These are phyloP conservation scores for Aaosphaeria pasadenensis DNA, from an alignment of 2,329 filamentous ascomycete genomes.

Conservation along the genomic window DNA sequence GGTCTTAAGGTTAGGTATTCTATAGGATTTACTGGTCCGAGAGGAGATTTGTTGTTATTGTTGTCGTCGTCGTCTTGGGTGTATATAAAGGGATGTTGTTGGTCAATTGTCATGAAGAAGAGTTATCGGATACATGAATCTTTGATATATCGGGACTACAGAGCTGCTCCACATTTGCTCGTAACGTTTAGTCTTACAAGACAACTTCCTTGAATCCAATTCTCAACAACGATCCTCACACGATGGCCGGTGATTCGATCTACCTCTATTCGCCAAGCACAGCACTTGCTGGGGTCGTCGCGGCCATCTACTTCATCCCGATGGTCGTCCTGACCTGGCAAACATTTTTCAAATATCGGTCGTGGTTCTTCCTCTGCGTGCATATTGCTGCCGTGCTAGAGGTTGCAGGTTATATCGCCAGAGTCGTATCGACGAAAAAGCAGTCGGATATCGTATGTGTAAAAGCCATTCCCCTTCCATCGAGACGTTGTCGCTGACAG, in stretches of 20 bases:
- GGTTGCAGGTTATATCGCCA: slow-evolving; percentile 38
- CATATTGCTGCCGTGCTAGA: slow-evolving; percentile 38
- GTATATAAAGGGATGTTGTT: too few relatives aligned
- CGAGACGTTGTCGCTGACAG: neutral
- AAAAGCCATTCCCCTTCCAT: neutral
- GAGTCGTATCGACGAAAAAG: slow-evolving; percentile 37
- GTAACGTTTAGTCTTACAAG: too few relatives aligned
- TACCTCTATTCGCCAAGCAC: neutral
- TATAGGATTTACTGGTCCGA: too few relatives aligned
- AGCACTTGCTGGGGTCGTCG: slow-evolving; percentile 39
- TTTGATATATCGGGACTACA: too few relatives aligned
- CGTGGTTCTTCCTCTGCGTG: slow-evolving; percentile 45
- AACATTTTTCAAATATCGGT: slow-evolving; percentile 42
- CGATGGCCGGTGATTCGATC: neutral
- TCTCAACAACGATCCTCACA: too few relatives aligned
- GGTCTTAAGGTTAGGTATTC: too few relatives aligned
- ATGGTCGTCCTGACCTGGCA: slow-evolving; percentile 40
- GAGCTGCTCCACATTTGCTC: too few relatives aligned
- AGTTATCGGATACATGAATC: too few relatives aligned
- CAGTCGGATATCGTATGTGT: slow-evolving; percentile 32
- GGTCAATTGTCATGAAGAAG: too few relatives aligned
- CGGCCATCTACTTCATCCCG: slow-evolving; percentile 34
- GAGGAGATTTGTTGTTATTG: too few relatives aligned
- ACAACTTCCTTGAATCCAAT: too few relatives aligned
- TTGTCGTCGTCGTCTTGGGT: too few relatives aligned